Conservation (phyloP, 805 yeast genomes). For the Kluyveromyces aestuarii region DNA sequence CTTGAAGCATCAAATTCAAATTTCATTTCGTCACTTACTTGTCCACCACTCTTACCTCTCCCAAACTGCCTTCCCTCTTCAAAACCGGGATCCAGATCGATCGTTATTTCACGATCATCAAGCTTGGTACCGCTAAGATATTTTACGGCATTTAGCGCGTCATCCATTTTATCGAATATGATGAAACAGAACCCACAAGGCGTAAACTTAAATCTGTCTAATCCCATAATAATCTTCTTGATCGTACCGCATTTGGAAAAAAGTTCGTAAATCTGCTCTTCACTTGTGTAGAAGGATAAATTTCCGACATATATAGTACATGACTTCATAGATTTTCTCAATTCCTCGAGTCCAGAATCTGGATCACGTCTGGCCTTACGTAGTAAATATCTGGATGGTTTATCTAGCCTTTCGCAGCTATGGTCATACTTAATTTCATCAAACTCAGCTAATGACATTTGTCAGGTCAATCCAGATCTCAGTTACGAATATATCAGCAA, state of each 20-base stretch:
- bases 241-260: constrained; percentile 77
- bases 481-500: too few relatives aligned
- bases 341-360: constrained; percentile 44
- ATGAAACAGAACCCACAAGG: constrained; percentile 98
- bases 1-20: constrained; percentile 42
- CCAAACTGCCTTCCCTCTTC: constrained; percentile 95
- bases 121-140: constrained; percentile 73
- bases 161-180: constrained; percentile 56
- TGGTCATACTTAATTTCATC: constrained; percentile 48
- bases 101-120: constrained; percentile 72
- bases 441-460: constrained; percentile 39
- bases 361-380: constrained; percentile 49
- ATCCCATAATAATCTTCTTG: constrained; percentile 82
- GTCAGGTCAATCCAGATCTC: neutral
- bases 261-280: constrained; percentile 86
- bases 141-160: constrained; percentile 75
- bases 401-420: constrained; percentile 60
- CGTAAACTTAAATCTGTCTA: constrained; percentile 80
- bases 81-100: constrained; percentile 94
- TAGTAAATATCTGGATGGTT: constrained; percentile 60
- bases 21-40: constrained; percentile 61
- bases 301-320: constrained; percentile 88
- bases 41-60: constrained; percentile 89
- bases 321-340: constrained; percentile 56
- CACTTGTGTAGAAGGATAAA: constrained; percentile 82